Evolutionary conservation across 2,329 filamentous ascomycete species (phyloP), one percentile per base, ranked within the genome.

Genomic region (Sphaerostilbella broomeana): DNA sequence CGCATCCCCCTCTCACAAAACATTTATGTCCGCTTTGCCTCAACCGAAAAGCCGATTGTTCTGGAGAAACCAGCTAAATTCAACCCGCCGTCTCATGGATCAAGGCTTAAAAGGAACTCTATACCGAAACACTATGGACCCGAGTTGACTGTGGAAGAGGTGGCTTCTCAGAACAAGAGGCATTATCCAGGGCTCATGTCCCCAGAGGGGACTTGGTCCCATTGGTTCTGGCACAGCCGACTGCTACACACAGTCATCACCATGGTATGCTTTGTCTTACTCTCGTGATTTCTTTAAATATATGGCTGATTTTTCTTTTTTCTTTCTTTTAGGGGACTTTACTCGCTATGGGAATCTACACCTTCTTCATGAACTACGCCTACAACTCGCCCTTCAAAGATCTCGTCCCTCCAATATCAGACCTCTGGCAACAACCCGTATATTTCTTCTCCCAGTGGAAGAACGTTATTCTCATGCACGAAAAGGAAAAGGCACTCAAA

Each of bases 141-240:
- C 13, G 65, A 77, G 16, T 64, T 88, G 45, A 79, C 77, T 12
- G 67, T 72, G 15, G 73, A 80, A 36, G 83, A 94, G 61, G 64
- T 70, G 35, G 67, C 74, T 46, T 73, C 72, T 45, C 86, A 86
- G 68, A 73, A 69, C 49, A 75, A 64, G 48, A 84, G 77, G 60
- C 70, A 84, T 48, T 97, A 97, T 59, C 92, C 92, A 1, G 82
- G 89, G 52, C 81, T 94, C 74, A 88, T 94, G 72, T 84, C 90
- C 32, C 81, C 88, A 0, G 72, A 83, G 56, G 86, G 87, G 5
- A 86, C 84, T 0, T 87, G 86, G 62, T 74, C 85, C 64, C 76
- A 90, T 61, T 89, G 83, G 77, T 89, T 97, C 61, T 70, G 94
- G 58, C 80, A 86, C 50, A 90, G 78, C 59, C 75, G 75, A 43